Conservation (phyloP, 192 early-diverging fungal species). For the Rhizophagus clarus region DNA sequence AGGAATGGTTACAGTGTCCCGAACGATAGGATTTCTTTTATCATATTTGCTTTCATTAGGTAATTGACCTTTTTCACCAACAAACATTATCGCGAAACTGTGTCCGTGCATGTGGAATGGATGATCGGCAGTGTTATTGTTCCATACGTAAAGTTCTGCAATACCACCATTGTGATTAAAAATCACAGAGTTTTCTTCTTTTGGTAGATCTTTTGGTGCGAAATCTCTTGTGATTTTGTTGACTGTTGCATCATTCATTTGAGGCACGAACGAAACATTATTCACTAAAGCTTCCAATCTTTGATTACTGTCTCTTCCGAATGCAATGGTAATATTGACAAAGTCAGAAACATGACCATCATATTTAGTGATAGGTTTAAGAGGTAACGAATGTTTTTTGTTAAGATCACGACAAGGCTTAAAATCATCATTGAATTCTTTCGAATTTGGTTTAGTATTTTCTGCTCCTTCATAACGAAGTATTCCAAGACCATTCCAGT, state of each 20-base stretch:
- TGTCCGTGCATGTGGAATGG: conserved; percentile 38
- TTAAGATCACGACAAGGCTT: too few species aligned
- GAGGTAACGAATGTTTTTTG: too few species aligned
- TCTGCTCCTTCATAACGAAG: conserved; percentile 23
- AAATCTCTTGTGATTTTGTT: too few species aligned
- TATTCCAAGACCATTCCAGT: conserved; percentile 33
- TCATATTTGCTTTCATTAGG: conserved; percentile 17
- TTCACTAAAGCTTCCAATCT: too few species aligned
- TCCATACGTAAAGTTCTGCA: background rate
- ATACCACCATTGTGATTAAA: background rate
- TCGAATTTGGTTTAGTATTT: background rate
- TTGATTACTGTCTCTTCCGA: too few species aligned
- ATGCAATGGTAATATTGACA: too few species aligned
- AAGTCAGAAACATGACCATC: too few species aligned
- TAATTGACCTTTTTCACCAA: conserved; percentile 33
- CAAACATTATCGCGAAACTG: conserved; percentile 38
- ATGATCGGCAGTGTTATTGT: background rate
- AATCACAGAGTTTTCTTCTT: background rate
- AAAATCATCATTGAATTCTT: background rate
- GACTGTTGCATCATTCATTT: too few species aligned
- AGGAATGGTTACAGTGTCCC: conserved; percentile 41
- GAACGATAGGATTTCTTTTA: conserved; percentile 34
- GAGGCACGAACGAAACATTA: too few species aligned
- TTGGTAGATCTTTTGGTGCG: background rate
- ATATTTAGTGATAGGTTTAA: too few species aligned